Percentiles rank a stretch among this genome's conserved stretches.
Evolutionary conservation across 352 stramenopile genomes (phyloP).

Genomic region (Globisporangium okanoganense): DNA sequence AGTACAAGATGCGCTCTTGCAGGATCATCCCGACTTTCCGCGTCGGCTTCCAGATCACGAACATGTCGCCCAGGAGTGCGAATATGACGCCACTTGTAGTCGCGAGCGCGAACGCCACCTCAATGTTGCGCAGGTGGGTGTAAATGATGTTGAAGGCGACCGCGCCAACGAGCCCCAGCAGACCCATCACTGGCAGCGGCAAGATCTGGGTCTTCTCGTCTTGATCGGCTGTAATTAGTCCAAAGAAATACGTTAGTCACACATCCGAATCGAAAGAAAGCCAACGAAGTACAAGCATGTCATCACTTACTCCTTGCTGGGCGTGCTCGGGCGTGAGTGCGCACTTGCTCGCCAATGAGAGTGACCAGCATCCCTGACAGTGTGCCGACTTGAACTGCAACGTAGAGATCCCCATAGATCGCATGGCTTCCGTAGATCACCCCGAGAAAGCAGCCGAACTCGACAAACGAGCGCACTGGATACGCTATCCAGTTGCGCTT

Average conservation of each 20-base stretch:
- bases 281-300: background rate
- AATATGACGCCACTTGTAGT: slow-evolving; percentile 77
- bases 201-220: slow-evolving; percentile 68
- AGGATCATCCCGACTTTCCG: slow-evolving; percentile 74
- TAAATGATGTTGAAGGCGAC: slow-evolving; percentile 89
- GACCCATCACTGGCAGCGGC: slow-evolving; percentile 74
- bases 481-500: slow-evolving; percentile 71
- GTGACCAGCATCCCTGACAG: slow-evolving; percentile 80
- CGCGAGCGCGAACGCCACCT: slow-evolving; percentile 76
- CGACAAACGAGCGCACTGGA: slow-evolving; percentile 80
- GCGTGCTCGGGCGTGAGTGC: slow-evolving; percentile 39
- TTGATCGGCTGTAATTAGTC: slow-evolving; percentile 23
- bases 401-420: slow-evolving; percentile 77
- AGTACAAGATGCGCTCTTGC: slow-evolving; percentile 72
- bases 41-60: slow-evolving; percentile 83
- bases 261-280: background rate
- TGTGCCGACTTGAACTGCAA: slow-evolving; percentile 79
- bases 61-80: slow-evolving; percentile 74
- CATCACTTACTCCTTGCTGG: slow-evolving; percentile 35
- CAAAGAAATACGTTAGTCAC: background rate
- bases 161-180: slow-evolving; percentile 69
- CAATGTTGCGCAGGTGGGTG: slow-evolving; percentile 74
- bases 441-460: slow-evolving; percentile 80
- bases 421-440: slow-evolving; percentile 86
- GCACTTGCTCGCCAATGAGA: slow-evolving; percentile 72